Conservation (phyloP, 2,329 filamentous ascomycete genomes). For the Calonectria fujianensis region DNA sequence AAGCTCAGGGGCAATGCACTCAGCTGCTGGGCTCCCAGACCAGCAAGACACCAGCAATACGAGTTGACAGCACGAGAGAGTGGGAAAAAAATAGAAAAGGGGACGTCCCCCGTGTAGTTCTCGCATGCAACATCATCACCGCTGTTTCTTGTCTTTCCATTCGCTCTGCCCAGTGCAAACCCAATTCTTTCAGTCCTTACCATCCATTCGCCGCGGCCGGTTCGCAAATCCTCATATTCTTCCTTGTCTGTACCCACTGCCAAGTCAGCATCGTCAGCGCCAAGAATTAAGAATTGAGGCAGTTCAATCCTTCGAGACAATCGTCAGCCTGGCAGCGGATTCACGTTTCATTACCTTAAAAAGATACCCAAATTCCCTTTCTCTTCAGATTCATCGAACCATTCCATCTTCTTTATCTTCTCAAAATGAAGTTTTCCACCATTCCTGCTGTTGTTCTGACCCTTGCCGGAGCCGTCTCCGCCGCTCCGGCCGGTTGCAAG, state of each 20-base stretch:
- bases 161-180: slow-evolving; percentile 32
- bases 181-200: slow-evolving; percentile 11
- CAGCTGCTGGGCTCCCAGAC: not conserved
- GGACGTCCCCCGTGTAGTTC: not conserved
- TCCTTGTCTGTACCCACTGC: slow-evolving; percentile 9
- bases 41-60: not conserved
- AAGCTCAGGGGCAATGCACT: slow-evolving; percentile 16
- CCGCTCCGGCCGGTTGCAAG: slow-evolving; percentile 32
- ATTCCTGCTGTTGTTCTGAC: slow-evolving; percentile 43
- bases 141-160: not conserved
- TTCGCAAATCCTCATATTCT: slow-evolving; percentile 25
- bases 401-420: not conserved
- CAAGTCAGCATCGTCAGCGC: slow-evolving; percentile 26
- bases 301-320: slow-evolving; percentile 17
- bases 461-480: slow-evolving; percentile 46
- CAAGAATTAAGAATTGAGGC: slow-evolving; percentile 26
- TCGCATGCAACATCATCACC: not conserved
- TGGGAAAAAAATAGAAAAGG: not conserved
- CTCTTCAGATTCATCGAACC: not conserved
- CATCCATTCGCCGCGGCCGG: slow-evolving; percentile 31
- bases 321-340: slow-evolving; percentile 7
- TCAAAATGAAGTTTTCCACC: slow-evolving; percentile 53
- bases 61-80: not conserved
- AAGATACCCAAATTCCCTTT: slow-evolving; percentile 27
- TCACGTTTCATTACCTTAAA: not conserved